phyloP scores from a whole-genome alignment of 306 rosid genomes.

The Cucurbita maxima region DNA sequence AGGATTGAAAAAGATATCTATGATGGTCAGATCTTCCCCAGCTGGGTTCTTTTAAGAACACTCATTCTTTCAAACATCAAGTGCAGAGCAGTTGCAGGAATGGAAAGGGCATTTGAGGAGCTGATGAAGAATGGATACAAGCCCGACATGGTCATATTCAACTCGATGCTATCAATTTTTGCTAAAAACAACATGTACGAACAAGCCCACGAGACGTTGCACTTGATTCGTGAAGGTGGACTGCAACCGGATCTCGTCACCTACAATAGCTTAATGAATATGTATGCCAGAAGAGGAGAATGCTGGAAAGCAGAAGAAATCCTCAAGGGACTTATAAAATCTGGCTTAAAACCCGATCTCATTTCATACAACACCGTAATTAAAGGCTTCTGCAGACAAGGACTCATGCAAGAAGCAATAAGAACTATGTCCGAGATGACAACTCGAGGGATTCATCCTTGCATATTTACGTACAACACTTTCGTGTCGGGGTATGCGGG shows the following conservation, averaged over 20 bases:
- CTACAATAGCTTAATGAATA: constrained; percentile 74
- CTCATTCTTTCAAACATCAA: constrained; percentile 72
- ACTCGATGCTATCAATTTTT: constrained; percentile 72
- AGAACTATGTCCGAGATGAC: constrained; percentile 74
- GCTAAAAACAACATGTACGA: constrained; percentile 45
- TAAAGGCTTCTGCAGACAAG: constrained; percentile 78
- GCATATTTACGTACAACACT: constrained; percentile 79
- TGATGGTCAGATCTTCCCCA: constrained; percentile 56
- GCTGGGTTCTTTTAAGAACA: constrained; percentile 74
- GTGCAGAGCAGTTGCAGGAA: constrained; percentile 61
- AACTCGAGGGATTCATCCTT: constrained; percentile 56
- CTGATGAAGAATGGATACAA: constrained; percentile 55
- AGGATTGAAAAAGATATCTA: constrained; percentile 53
- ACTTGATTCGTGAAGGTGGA: constrained; percentile 32
- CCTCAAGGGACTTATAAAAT: constrained; percentile 42
- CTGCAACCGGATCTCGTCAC: constrained; percentile 72
- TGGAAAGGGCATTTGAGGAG: constrained; percentile 68
- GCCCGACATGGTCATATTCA: constrained; percentile 69
- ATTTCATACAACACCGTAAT: constrained; percentile 79
- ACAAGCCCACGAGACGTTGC: constrained; percentile 58
- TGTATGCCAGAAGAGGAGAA: constrained; percentile 63
- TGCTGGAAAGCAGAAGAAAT: constrained; percentile 93
- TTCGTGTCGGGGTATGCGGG: constrained; percentile 63
- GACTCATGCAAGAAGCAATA: constrained; percentile 81
- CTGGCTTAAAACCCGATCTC: constrained; percentile 61